Evolutionary conservation across 164 flowering plant genomes (phyloP).

Genomic region (Kingdonia uniflora): DNA sequence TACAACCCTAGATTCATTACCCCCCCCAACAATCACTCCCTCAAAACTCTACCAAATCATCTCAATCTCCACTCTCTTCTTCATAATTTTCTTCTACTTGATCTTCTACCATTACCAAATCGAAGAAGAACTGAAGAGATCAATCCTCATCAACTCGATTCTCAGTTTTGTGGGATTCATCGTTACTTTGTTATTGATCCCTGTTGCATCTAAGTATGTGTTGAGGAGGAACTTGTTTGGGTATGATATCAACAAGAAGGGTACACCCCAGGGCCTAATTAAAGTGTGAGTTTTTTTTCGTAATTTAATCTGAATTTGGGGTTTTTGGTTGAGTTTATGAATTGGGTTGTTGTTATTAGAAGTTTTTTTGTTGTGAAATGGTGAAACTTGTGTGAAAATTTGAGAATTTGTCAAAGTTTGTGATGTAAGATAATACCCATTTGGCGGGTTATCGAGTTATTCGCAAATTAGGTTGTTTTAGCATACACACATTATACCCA

Average conservation of each 20-base stretch:
- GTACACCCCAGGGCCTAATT: constrained; percentile 68
- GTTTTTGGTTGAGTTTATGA: too few relatives aligned
- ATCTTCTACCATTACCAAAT: constrained; percentile 49
- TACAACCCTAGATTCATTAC: too few relatives aligned
- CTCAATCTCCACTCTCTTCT: constrained; percentile 28
- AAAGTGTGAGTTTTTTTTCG: constrained; percentile 50
- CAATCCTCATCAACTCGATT: constrained; percentile 53
- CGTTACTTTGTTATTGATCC: constrained; percentile 47
- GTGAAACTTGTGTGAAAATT: neutral
- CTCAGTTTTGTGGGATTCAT: constrained; percentile 63
- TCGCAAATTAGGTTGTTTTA: too few relatives aligned
- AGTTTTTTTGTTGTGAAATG: neutral
- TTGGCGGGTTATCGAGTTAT: too few relatives aligned
- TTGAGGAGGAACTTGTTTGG: constrained; percentile 64
- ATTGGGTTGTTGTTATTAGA: too few relatives aligned
- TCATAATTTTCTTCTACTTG: constrained; percentile 46
- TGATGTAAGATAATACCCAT: too few relatives aligned
- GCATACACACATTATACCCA: too few relatives aligned
- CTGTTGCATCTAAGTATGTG: constrained; percentile 68
- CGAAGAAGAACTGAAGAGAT: constrained; percentile 42
- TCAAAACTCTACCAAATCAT: constrained; percentile 32
- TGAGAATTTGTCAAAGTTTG: too few relatives aligned
- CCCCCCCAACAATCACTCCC: constrained; percentile 29
- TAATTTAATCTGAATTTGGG: too few relatives aligned
- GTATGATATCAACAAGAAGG: constrained; percentile 82